Base-by-base conservation (phyloP, 306 rosid species). In the Vicia faba region DNA sequence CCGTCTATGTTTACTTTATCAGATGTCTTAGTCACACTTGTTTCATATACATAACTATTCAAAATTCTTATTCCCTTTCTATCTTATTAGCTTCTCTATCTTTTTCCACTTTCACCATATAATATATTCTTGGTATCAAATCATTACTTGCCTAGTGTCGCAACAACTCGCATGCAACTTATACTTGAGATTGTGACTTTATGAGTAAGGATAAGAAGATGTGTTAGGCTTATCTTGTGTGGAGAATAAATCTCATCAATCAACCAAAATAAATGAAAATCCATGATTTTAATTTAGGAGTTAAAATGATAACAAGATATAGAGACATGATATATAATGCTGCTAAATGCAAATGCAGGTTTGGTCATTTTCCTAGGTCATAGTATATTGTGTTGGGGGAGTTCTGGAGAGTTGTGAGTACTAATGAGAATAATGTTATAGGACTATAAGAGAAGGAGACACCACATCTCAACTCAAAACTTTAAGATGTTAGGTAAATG, bases 31-130 rank as follows among this genome's bases (percentile, higher is more conserved):
- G 56, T 49, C 71, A 57, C 55, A 7, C 67, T 64, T 45, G 33
- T 68, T 68, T 18, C 64, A 36, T 39, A 70, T 66, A 68, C 23
- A 20, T 64, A 54, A 66, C 78, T 48, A 19, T 55, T 61, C 29
- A 19, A 76, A 63, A 68, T 75, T 62, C 79, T 41, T 63, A 72
- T 80, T 65, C 84, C 58, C 13, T 75, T 75, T 75, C 62, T 76
- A 68, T 76, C 76, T 73, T 69, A 43, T 77, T 26, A 15, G 9
- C 10, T 51, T 55, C 76, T 61, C 62, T 76, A 48, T 73, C 63
- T 68, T 48, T 20, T 20, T 48, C 43, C 72, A 72, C 76, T 62
- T 65, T 64, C 55, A 35, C 69, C 73, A 76, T 70, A 75, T 75
- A 77, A 72, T 70, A 75, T 75, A 77, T 80, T 76, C 79, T 9